phyloP scores from a whole-genome alignment of 2,329 filamentous ascomycete species.

The Atkinsonella hypoxylon region DNA sequence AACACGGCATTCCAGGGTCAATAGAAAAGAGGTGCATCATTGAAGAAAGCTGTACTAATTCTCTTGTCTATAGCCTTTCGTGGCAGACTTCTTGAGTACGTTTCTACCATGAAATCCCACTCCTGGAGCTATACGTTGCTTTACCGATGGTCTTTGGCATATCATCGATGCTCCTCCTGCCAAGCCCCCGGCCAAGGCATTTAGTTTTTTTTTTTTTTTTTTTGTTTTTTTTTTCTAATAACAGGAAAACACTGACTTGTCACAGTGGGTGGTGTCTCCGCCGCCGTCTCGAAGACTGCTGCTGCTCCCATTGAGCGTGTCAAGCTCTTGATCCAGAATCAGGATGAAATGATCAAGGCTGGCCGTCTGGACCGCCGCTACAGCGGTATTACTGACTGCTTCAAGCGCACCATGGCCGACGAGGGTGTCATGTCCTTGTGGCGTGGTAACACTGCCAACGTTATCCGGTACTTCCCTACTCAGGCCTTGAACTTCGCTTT shows the following conservation, averaged over 20 bases:
- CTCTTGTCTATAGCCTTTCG: constrained; percentile 56
- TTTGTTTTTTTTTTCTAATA: no score
- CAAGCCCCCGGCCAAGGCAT: constrained; percentile 1
- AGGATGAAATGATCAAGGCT: constrained; percentile 99
- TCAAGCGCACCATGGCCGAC: constrained; percentile 75
- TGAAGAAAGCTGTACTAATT: constrained; percentile 20
- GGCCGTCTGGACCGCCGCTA: constrained; percentile 98
- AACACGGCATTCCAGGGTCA: no score
- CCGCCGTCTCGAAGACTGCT: constrained; percentile 99
- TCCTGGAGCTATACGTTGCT: background rate
- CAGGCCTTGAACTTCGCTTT: constrained; percentile 99
- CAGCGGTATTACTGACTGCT: constrained; percentile 88
- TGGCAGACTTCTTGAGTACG: constrained; percentile 99
- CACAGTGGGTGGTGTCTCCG: constrained; percentile 98
- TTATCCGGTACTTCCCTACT: constrained; percentile 99
- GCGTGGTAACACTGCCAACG: constrained; percentile 99
- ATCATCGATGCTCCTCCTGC: background rate
- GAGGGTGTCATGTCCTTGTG: constrained; percentile 95
- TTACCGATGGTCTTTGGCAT: constrained; percentile 1
- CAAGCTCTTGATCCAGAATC: constrained; percentile 99
- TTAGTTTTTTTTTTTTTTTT: no score
- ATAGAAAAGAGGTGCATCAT: no score
- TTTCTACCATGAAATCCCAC: constrained; percentile 21
- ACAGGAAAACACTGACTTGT: constrained; percentile 9
- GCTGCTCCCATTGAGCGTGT: constrained; percentile 99